phyloP scores from a whole-genome alignment of 140 eudicot genomes.

The Stevia rebaudiana region DNA sequence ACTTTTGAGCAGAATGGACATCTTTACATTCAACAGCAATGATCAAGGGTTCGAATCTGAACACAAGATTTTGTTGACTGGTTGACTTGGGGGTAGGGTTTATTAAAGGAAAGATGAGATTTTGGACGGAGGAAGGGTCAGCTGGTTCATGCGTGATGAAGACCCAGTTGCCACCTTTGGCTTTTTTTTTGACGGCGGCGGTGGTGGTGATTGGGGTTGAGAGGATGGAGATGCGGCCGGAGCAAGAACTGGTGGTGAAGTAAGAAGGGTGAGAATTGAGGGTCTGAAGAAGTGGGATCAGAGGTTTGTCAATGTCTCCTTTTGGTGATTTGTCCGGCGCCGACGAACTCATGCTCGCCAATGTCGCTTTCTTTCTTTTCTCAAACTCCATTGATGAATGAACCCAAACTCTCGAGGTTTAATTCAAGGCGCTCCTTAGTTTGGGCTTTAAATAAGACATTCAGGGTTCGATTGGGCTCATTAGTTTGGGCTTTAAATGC shows the following conservation, averaged over 20 bases:
- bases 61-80: slow-evolving; percentile 37
- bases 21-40: slow-evolving; percentile 76
- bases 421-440: no score
- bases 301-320: slow-evolving; percentile 67
- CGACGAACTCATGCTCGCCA: slow-evolving; percentile 57
- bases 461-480: no score
- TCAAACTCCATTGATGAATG: slow-evolving; percentile 62
- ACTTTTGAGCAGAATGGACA: slow-evolving; percentile 40
- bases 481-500: no score
- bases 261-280: slow-evolving; percentile 67
- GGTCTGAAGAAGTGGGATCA: slow-evolving; percentile 61
- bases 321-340: slow-evolving; percentile 85
- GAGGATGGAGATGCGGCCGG: slow-evolving; percentile 94
- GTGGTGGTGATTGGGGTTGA: slow-evolving; percentile 46
- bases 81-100: slow-evolving; percentile 20
- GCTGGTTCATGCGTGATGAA: slow-evolving; percentile 71
- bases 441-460: no score
- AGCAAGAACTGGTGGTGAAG: slow-evolving; percentile 97
- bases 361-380: slow-evolving; percentile 52
- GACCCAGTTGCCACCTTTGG: slow-evolving; percentile 87
- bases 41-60: slow-evolving; percentile 83
- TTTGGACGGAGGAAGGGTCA: slow-evolving; percentile 35
- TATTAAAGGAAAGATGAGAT: slow-evolving; percentile 42
- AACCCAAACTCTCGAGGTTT: no score
- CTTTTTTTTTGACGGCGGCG: slow-evolving; percentile 53